Conservation (phyloP, 2,329 filamentous ascomycete species). For the Paecilomyces sp. region DNA sequence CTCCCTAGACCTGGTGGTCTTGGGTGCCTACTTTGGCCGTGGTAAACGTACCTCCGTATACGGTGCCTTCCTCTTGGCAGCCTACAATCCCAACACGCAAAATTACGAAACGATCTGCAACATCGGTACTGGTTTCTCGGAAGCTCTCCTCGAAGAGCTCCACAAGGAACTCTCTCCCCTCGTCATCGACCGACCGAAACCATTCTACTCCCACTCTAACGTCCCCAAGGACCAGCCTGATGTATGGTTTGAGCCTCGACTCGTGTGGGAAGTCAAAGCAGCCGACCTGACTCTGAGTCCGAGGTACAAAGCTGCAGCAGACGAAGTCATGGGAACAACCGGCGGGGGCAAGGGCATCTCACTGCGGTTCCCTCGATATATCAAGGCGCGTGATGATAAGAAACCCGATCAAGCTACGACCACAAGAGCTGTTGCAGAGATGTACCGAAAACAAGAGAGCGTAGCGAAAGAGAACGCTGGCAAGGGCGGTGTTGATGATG, state of each 20-base stretch:
- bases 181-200: slow-evolving; percentile 83
- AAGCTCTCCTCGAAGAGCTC: slow-evolving; percentile 84
- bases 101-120: slow-evolving; percentile 96
- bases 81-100: slow-evolving; percentile 75
- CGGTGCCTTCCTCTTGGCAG: slow-evolving; percentile 90
- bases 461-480: slow-evolving; percentile 76
- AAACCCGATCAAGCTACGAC: slow-evolving; percentile 85
- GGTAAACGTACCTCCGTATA: slow-evolving; percentile 95
- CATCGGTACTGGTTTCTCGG: slow-evolving; percentile 94
- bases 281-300: slow-evolving; percentile 91
- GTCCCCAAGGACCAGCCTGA: slow-evolving; percentile 91
- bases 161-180: slow-evolving; percentile 67
- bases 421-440: slow-evolving; percentile 81
- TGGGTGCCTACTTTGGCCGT: slow-evolving; percentile 89
- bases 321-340: slow-evolving; percentile 66
- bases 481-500: slow-evolving; percentile 88
- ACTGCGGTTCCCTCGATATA: slow-evolving; percentile 85
- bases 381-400: slow-evolving; percentile 89
- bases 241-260: slow-evolving; percentile 93
- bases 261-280: slow-evolving; percentile 97
- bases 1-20: slow-evolving; percentile 89
- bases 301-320: slow-evolving; percentile 82
- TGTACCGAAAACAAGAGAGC: slow-evolving; percentile 93
- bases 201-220: slow-evolving; percentile 81
- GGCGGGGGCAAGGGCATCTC: slow-evolving; percentile 73